Base-by-base conservation (phyloP, 257 asterid genomes). In the Mitragyna speciosa region DNA sequence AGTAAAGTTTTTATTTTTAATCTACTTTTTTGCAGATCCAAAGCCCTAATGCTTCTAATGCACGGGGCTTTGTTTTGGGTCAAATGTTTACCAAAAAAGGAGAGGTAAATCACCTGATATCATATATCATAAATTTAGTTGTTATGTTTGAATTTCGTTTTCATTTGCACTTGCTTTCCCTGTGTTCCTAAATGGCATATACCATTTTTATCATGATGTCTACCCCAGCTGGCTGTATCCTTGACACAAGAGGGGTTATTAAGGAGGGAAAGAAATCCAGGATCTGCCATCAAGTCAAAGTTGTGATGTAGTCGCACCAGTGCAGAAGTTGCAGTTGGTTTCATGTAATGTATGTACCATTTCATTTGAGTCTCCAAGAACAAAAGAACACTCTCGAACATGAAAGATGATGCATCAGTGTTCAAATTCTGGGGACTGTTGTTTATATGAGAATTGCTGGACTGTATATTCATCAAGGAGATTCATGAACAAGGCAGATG, bases 191-290 rank as follows among this genome's bases (percentile, higher is more conserved):
- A 24, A n/a, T 43, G 0, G 7, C 56, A 45, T 64, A 6, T 64
- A 6, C n/a, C 65, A 7, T 76, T 64, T 26, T 16, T 22, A 76
- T 26, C 41, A 56, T 45, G 49, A 15, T 72, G 70, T n/a, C 59
- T 64, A 66, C 43, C 41, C 49, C 93, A 94, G 97, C 93, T 94
- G 83, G 92, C 86, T 75, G 94, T 80, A 80, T 82, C 99, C 49
- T 78, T 89, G 87, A 89, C 94, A 43, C 98, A 95, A 93, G 99
- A 95, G 85, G 98, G 95, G 59, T 78, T 95, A 75, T n/a, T 93
- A 83, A 87, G 99, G 89, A 89, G 70, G 80, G 87, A 78, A 72
- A 83, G 75, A 74, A 48, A 73, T 64, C 76, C 89, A 81, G 85
- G 76, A 72, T 73, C 88, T 68, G 79, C 82, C 72, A 73, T 72